A percentile compares a stretch with the other conserved stretches of the same genome.
Conservation (phyloP, 208 protist genomes). For the Sergeia podlipaevii region DNA sequence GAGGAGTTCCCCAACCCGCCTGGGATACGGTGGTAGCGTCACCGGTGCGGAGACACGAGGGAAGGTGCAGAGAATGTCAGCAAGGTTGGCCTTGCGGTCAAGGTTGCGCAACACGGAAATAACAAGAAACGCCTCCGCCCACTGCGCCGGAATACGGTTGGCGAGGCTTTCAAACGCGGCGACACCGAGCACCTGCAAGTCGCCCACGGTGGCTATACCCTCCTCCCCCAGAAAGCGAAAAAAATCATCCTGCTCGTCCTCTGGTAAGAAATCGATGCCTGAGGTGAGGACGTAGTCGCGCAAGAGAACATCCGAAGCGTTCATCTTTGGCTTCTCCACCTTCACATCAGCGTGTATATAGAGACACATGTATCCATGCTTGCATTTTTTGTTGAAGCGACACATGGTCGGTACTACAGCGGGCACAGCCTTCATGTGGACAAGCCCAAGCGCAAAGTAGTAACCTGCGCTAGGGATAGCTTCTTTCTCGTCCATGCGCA, state of each 20-base stretch:
- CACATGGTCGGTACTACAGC: conserved; percentile 75
- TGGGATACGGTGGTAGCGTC: conserved; percentile 28
- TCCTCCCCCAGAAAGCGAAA: conserved; percentile 45
- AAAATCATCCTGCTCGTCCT: conserved; percentile 25
- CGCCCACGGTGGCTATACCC: conserved; percentile 61
- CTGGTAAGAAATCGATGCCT: neutral
- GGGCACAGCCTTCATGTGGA: conserved; percentile 38
- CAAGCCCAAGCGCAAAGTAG: conserved; percentile 65
- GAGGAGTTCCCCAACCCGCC: conserved; percentile 52
- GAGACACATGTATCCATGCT: conserved; percentile 59
- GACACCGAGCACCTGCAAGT: conserved; percentile 75
- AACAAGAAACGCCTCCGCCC: conserved; percentile 46
- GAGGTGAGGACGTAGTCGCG: neutral
- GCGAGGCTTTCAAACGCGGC: conserved; percentile 67
- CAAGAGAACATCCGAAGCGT: conserved; percentile 27
- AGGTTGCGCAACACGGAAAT: conserved; percentile 58
- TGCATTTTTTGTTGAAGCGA: conserved; percentile 61
- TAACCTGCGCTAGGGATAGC: conserved; percentile 72
- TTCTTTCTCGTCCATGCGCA: conserved; percentile 22
- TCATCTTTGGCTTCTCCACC: conserved; percentile 5
- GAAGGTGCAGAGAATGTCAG: conserved; percentile 58
- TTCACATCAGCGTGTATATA: conserved; percentile 69
- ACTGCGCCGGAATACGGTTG: conserved; percentile 25
- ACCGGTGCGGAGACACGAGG: conserved; percentile 37
- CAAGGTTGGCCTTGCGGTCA: conserved; percentile 39